A percentile compares a stretch with the other conserved stretches of the same genome.
Evolutionary conservation across 331 rosid species (phyloP).

Genomic region (Acacia pycnantha): DNA sequence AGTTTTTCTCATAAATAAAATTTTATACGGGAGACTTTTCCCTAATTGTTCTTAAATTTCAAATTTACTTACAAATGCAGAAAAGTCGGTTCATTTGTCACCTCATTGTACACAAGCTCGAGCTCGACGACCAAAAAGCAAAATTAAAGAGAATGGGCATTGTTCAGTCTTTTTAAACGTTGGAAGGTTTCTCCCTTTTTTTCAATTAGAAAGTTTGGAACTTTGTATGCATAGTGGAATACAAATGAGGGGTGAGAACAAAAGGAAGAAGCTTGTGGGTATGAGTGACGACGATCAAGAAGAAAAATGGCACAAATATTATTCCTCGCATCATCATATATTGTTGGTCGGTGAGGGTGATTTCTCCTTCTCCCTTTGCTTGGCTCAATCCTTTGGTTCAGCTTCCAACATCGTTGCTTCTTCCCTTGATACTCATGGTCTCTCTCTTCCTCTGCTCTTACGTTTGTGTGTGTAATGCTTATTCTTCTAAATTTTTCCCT

Average conservation of each 20-base stretch:
- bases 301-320: constrained; percentile 42
- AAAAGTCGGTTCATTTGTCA: too few relatives aligned
- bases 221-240: neutral
- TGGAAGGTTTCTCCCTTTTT: neutral
- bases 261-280: neutral
- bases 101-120: neutral
- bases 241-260: too few relatives aligned
- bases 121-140: neutral
- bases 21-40: too few relatives aligned
- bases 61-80: too few relatives aligned
- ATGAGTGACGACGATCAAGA: neutral
- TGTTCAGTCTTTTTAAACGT: neutral
- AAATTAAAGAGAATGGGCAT: too few relatives aligned
- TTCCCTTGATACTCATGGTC: constrained; percentile 40
- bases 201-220: too few relatives aligned
- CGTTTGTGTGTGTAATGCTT: neutral
- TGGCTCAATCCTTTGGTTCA: constrained; percentile 37
- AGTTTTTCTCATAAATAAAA: too few relatives aligned
- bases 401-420: constrained; percentile 41
- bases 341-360: constrained; percentile 63
- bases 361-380: constrained; percentile 31
- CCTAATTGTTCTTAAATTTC: too few relatives aligned
- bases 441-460: neutral
- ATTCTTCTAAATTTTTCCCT: neutral
- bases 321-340: constrained; percentile 52